Conservation (phyloP, 106 monocot species). For the Apostasia ramifera region DNA sequence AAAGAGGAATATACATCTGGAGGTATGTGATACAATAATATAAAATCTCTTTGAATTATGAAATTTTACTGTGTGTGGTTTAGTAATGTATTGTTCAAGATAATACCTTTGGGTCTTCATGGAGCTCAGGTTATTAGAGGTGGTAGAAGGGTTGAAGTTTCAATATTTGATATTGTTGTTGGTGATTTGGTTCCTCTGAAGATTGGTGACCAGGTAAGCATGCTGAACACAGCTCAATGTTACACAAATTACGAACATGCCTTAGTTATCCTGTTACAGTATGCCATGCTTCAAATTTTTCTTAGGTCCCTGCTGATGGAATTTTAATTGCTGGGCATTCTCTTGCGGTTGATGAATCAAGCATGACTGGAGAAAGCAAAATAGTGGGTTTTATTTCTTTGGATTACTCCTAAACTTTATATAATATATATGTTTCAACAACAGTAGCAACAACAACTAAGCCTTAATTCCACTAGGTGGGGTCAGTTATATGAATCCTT, state of each 20-base stretch:
- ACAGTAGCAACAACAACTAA: no score
- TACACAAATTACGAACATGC: background rate
- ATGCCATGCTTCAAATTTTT: constrained; percentile 5
- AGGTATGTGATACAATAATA: constrained; percentile 39
- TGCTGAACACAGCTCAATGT: background rate
- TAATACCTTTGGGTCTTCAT: background rate
- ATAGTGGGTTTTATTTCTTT: constrained; percentile 27
- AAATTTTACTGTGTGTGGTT: background rate
- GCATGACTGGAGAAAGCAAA: constrained; percentile 62
- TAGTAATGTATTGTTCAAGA: background rate
- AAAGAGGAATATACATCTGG: constrained; percentile 72
- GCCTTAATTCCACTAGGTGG: no score
- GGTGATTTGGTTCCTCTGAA: constrained; percentile 82
- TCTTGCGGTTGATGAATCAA: constrained; percentile 60
- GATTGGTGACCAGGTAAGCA: constrained; percentile 48
- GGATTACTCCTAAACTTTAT: background rate
- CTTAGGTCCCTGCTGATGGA: constrained; percentile 65
- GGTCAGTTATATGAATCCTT: no score
- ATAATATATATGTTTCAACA: no score
- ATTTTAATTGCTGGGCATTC: constrained; percentile 53
- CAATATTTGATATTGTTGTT: constrained; percentile 88
- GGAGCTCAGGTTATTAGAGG: constrained; percentile 25
- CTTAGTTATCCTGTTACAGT: background rate
- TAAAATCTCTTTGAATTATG: background rate
- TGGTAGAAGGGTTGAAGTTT: constrained; percentile 66